phyloP scores from a whole-genome alignment of 495 filamentous ascomycete species.

The Pyrenula massariospora region DNA sequence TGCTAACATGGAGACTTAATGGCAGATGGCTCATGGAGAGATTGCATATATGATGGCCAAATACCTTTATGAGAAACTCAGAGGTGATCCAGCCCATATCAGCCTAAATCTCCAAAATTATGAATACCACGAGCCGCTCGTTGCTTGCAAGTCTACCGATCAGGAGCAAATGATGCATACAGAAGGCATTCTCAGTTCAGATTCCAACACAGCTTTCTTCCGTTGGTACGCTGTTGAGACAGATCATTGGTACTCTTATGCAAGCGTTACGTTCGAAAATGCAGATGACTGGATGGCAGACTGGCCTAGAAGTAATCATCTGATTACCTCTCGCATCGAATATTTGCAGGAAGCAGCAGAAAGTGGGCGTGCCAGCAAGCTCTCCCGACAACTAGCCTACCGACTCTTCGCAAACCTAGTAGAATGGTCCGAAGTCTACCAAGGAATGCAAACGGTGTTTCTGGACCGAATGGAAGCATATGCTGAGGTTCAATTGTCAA shows the following conservation, averaged over 20 bases:
- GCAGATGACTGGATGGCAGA: constrained; percentile 8
- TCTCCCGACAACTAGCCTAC: constrained; percentile 7
- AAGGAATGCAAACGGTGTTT: constrained; percentile 23
- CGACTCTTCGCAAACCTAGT: constrained; percentile 27
- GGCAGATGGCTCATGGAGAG: constrained; percentile 48
- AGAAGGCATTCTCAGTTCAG: constrained; percentile 8
- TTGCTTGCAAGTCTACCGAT: constrained; percentile 12
- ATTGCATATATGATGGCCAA: constrained; percentile 65
- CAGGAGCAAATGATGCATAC: constrained; percentile 22
- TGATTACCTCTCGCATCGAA: constrained; percentile 20
- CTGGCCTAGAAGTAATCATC: constrained; percentile 18
- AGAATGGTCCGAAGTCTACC: constrained; percentile 25
- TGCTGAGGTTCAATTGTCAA: constrained; percentile 23
- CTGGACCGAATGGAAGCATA: constrained; percentile 26
- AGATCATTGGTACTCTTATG: constrained; percentile 16
- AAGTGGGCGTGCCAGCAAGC: constrained; percentile 12
- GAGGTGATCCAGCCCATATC: constrained; percentile 4
- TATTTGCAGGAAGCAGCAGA: constrained; percentile 11
- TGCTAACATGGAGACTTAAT: background rate
- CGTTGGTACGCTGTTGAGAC: constrained; percentile 20
- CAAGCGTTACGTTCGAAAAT: constrained; percentile 9
- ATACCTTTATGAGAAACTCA: constrained; percentile 30
- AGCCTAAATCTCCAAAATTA: constrained; percentile 18
- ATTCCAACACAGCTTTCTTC: constrained; percentile 10
- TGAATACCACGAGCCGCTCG: constrained; percentile 10